Percentiles rank a stretch among this genome's conserved stretches.
These are phyloP conservation scores for Strobilomyces echinocephalus DNA, from an alignment of 768 basidiomycete genomes.

Conservation along the genomic window DNA sequence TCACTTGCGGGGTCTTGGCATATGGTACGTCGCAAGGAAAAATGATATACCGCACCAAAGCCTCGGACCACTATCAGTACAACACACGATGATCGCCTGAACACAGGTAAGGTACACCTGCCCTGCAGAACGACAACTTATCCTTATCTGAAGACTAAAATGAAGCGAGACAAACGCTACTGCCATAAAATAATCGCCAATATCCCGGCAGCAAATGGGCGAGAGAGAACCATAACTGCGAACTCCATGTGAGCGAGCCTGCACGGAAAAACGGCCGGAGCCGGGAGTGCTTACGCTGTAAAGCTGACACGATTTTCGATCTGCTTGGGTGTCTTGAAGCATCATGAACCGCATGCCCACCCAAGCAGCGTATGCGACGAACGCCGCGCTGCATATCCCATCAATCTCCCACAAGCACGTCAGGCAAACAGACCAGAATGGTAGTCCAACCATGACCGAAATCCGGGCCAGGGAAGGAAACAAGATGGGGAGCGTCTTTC, in stretches of 20 bases:
- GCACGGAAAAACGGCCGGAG: not conserved
- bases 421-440: constrained; percentile 29
- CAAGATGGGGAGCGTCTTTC: constrained; percentile 42
- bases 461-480: constrained; percentile 31
- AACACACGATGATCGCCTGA: not conserved
- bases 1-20: not conserved
- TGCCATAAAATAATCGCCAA: constrained; percentile 25
- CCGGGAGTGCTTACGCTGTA: constrained; percentile 25
- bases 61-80: constrained; percentile 4
- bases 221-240: constrained; percentile 30
- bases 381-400: constrained; percentile 22
- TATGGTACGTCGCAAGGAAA: not conserved
- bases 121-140: constrained; percentile 10
- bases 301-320: constrained; percentile 27
- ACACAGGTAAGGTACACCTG: not conserved
- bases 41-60: not conserved
- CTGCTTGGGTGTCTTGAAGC: constrained; percentile 18
- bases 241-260: not conserved
- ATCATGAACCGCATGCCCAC: constrained; percentile 27
- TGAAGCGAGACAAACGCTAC: constrained; percentile 6
- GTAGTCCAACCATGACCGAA: constrained; percentile 25
- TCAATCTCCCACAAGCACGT: constrained; percentile 26
- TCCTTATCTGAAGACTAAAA: constrained; percentile 1
- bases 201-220: constrained; percentile 30
- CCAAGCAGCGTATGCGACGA: constrained; percentile 21